phyloP scores from a whole-genome alignment of 345 rosid genomes.

The Acer saccharum region DNA sequence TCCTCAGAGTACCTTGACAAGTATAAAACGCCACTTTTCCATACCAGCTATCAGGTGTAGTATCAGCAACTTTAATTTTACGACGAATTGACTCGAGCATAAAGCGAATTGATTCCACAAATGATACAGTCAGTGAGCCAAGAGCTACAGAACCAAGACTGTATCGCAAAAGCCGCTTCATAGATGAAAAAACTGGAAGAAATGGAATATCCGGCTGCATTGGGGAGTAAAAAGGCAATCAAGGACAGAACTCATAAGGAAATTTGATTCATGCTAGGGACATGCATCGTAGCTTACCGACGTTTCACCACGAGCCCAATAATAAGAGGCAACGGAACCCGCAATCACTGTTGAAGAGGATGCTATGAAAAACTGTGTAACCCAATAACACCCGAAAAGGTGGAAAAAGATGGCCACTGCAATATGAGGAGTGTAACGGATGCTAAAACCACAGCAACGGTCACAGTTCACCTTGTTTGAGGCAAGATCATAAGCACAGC shows the following conservation, averaged over 20 bases:
- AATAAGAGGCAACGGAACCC: slow-evolving; percentile 93
- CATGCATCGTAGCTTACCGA: slow-evolving; percentile 48
- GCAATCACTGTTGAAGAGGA: slow-evolving; percentile 88
- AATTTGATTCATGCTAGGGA: not conserved
- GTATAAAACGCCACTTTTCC: slow-evolving; percentile 58
- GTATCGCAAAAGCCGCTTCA: slow-evolving; percentile 85
- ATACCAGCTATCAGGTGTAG: slow-evolving; percentile 64
- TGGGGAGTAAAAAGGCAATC: slow-evolving; percentile 14
- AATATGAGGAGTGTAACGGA: slow-evolving; percentile 93
- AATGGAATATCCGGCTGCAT: slow-evolving; percentile 92
- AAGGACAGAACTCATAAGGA: not conserved
- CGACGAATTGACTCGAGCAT: slow-evolving; percentile 91
- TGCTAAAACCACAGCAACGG: slow-evolving; percentile 83
- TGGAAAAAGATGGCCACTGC: slow-evolving; percentile 87
- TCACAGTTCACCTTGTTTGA: slow-evolving; percentile 85
- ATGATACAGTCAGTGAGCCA: slow-evolving; percentile 83
- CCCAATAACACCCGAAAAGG: slow-evolving; percentile 96
- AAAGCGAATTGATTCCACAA: slow-evolving; percentile 90
- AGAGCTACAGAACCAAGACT: slow-evolving; percentile 95
- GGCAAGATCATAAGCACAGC: slow-evolving; percentile 87
- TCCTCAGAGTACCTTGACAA: slow-evolving; percentile 57
- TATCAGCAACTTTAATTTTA: slow-evolving; percentile 54
- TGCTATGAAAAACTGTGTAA: slow-evolving; percentile 86
- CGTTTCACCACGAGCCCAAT: slow-evolving; percentile 91
- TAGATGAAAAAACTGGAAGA: slow-evolving; percentile 93